These are phyloP conservation scores for Pythium aphanidermatum DNA, from an alignment of 352 stramenopile species.

Conservation along the genomic window DNA sequence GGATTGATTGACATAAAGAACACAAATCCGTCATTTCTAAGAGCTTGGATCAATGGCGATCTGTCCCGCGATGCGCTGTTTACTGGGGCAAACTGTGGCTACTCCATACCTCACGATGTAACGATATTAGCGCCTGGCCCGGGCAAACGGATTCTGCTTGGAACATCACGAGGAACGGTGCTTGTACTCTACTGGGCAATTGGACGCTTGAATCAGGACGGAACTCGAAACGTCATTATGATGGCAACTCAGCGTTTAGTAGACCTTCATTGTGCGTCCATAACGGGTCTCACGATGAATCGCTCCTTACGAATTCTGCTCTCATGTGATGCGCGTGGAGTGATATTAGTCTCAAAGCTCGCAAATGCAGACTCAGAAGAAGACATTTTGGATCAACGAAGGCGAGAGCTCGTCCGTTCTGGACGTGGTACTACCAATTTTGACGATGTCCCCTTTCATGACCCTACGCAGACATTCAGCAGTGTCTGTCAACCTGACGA, in stretches of 20 bases:
- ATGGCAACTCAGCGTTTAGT: slow-evolving; percentile 22
- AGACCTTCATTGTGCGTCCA: slow-evolving; percentile 43
- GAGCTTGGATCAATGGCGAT: slow-evolving; percentile 51
- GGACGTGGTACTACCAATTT: background rate
- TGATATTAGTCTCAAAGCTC: slow-evolving; percentile 35
- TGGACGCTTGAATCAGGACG: slow-evolving; percentile 10
- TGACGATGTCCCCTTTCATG: slow-evolving; percentile 3
- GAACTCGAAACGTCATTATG: slow-evolving; percentile 10
- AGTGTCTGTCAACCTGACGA: slow-evolving; percentile 44
- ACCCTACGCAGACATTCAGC: slow-evolving; percentile 11
- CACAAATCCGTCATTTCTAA: slow-evolving; percentile 13
- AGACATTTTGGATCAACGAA: slow-evolving; percentile 4
- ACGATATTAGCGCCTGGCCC: slow-evolving; percentile 35
- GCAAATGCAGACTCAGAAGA: background rate
- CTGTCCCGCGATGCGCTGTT: slow-evolving; percentile 32
- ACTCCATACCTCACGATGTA: slow-evolving; percentile 24
- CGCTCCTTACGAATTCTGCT: slow-evolving; percentile 35
- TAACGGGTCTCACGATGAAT: slow-evolving; percentile 36
- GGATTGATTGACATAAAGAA: background rate
- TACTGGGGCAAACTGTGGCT: background rate
- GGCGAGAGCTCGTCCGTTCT: no score
- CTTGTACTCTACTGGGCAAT: slow-evolving; percentile 46
- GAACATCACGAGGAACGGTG: slow-evolving; percentile 34
- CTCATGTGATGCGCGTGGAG: slow-evolving; percentile 32
- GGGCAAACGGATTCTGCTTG: slow-evolving; percentile 32